Evolutionary conservation across 2,329 filamentous ascomycete genomes (phyloP).

Genomic region (Pseudogymnoascus sp.): DNA sequence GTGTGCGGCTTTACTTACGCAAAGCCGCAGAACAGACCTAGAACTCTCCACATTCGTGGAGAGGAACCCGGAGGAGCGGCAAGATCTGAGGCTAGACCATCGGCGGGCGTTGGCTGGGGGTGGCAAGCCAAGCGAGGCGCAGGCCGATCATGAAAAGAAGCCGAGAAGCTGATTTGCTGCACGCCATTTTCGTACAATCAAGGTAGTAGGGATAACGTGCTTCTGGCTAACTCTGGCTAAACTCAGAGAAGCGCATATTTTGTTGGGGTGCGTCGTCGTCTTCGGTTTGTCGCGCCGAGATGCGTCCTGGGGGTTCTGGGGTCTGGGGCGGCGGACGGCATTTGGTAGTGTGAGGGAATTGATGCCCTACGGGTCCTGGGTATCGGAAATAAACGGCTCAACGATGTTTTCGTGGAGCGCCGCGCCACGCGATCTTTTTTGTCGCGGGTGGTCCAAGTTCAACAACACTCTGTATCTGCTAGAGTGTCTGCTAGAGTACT

Average conservation of each 20-base stretch:
- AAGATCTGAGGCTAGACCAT: conserved; percentile 1
- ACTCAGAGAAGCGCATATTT: background rate
- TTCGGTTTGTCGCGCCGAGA: conserved; percentile 7
- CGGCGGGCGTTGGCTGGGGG: background rate
- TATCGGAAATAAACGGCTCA: conserved; percentile 8
- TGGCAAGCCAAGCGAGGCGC: conserved; percentile 6
- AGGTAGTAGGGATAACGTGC: background rate
- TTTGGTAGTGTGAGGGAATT: conserved; percentile 7
- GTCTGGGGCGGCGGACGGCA: background rate
- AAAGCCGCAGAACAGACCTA: background rate
- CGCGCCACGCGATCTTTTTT: background rate
- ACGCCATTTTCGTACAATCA: background rate
- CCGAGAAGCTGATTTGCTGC: background rate
- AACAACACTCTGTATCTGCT: background rate
- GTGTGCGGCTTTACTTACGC: background rate
- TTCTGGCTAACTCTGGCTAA: background rate
- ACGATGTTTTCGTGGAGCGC: background rate
- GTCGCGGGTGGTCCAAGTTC: background rate
- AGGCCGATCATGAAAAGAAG: conserved; percentile 4
- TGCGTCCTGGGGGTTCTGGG: background rate
- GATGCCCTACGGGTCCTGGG: conserved; percentile 1
- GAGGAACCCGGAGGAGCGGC: conserved; percentile 2
- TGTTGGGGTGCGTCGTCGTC: background rate
- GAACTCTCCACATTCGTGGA: background rate
- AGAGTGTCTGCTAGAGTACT: background rate